These are phyloP conservation scores for Aureobasidium leucospermi DNA, from an alignment of 2,329 filamentous ascomycete species.

Conservation along the genomic window DNA sequence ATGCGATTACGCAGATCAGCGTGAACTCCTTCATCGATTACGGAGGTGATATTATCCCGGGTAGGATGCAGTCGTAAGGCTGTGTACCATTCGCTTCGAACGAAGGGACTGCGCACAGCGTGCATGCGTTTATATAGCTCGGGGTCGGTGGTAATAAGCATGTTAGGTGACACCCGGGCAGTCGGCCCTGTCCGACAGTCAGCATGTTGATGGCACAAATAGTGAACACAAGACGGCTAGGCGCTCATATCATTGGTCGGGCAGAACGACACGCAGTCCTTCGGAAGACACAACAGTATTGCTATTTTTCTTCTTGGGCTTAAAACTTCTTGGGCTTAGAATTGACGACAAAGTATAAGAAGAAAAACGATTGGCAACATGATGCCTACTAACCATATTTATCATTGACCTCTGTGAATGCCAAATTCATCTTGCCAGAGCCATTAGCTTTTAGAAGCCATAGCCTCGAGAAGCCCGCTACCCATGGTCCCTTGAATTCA, in stretches of 20 bases:
- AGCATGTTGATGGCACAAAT: constrained; percentile 5
- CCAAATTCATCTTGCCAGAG: constrained; percentile 32
- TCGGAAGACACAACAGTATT: neutral
- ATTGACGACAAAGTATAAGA: neutral
- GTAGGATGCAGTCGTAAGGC: constrained; percentile 33
- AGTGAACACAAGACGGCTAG: neutral
- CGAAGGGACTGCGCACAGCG: constrained; percentile 31
- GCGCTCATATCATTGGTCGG: neutral
- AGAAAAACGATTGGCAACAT: neutral
- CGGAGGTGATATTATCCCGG: constrained; percentile 33
- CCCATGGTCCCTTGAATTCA: constrained; percentile 33
- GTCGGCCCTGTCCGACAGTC: constrained; percentile 27
- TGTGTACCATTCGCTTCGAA: constrained; percentile 30
- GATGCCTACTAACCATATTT: constrained; percentile 28
- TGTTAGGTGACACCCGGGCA: constrained; percentile 29
- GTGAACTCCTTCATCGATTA: constrained; percentile 32
- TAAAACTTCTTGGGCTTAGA: neutral
- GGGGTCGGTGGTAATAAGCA: constrained; percentile 32
- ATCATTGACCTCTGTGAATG: constrained; percentile 30
- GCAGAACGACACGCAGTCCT: neutral
- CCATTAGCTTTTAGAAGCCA: constrained; percentile 31
- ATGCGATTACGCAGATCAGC: constrained; percentile 30
- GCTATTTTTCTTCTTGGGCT: neutral
- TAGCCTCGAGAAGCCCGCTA: constrained; percentile 30
- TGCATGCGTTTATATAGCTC: constrained; percentile 33